These are phyloP conservation scores for Kockiozyma suomiensis DNA, from an alignment of 805 yeast species.

Conservation along the genomic window DNA sequence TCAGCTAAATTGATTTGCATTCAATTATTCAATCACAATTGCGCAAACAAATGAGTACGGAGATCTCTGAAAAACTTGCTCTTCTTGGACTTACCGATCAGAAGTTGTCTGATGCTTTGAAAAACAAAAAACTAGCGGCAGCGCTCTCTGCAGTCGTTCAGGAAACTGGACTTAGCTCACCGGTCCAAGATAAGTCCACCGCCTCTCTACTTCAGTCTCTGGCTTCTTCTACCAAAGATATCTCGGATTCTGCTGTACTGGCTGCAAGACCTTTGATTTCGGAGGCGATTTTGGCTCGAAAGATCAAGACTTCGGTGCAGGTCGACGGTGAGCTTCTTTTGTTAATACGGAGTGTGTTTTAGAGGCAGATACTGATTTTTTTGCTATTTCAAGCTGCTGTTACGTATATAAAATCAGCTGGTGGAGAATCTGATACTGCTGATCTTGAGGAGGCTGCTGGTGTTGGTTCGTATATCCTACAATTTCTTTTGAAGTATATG, in stretches of 20 bases:
- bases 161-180: slow-evolving; percentile 45
- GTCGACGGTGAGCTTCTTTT: slow-evolving; percentile 52
- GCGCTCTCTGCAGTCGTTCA: slow-evolving; percentile 64
- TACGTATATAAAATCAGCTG: slow-evolving; percentile 64
- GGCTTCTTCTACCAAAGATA: slow-evolving; percentile 40
- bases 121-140: slow-evolving; percentile 80
- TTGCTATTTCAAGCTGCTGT: slow-evolving; percentile 37
- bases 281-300: slow-evolving; percentile 63
- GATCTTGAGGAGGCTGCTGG: slow-evolving; percentile 62
- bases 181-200: slow-evolving; percentile 54
- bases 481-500: neutral
- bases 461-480: slow-evolving; percentile 51
- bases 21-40: neutral
- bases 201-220: slow-evolving; percentile 72
- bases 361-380: neutral
- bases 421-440: slow-evolving; percentile 49
- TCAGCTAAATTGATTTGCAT: neutral
- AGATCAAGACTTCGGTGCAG: slow-evolving; percentile 69
- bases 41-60: neutral
- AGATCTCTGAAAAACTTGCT: slow-evolving; percentile 18
- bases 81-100: slow-evolving; percentile 32
- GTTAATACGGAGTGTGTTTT: too few species aligned
- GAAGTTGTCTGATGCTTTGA: slow-evolving; percentile 76
- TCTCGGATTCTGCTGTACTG: slow-evolving; percentile 43
- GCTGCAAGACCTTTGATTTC: slow-evolving; percentile 56